Evolutionary conservation across 2,329 filamentous ascomycete genomes (phyloP).

Genomic region (Alternaria gansuensis): DNA sequence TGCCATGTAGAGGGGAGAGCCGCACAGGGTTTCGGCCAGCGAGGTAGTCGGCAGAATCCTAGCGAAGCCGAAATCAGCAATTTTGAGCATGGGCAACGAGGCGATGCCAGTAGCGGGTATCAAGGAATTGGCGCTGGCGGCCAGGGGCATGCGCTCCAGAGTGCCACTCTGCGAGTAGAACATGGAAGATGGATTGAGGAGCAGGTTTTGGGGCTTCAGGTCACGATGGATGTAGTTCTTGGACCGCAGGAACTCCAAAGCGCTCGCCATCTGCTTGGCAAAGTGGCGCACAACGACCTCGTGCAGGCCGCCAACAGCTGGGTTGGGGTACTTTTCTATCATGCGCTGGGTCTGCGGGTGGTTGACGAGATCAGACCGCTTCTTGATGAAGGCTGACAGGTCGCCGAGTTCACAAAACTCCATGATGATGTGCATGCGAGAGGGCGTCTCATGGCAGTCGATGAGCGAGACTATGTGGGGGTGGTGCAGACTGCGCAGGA

Average conservation of each 20-base stretch:
- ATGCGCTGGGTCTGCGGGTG: constrained; percentile 87
- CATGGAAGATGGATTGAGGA: constrained; percentile 81
- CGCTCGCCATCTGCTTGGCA: constrained; percentile 91
- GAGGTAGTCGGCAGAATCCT: constrained; percentile 89
- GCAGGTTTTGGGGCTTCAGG: constrained; percentile 94
- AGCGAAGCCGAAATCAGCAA: constrained; percentile 98
- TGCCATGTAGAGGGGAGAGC: constrained; percentile 97
- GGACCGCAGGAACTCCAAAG: constrained; percentile 84
- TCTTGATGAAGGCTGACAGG: constrained; percentile 94
- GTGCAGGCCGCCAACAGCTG: constrained; percentile 83
- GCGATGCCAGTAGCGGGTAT: constrained; percentile 81
- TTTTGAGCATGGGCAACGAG: constrained; percentile 93
- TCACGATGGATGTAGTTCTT: constrained; percentile 94
- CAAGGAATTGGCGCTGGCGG: constrained; percentile 81
- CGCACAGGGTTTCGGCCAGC: constrained; percentile 93
- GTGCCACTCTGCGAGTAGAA: constrained; percentile 66
- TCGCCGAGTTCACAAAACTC: constrained; percentile 98
- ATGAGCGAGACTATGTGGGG: constrained; percentile 97
- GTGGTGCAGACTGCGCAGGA: constrained; percentile 91
- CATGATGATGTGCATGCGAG: constrained; percentile 96
- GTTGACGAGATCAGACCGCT: constrained; percentile 79
- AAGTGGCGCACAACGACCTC: constrained; percentile 98
- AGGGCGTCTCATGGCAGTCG: constrained; percentile 86
- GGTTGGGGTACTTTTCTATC: constrained; percentile 90
- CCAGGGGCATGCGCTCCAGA: constrained; percentile 70